Base-by-base conservation (phyloP, 345 rosid genomes). In the Tarenaya hassleriana region DNA sequence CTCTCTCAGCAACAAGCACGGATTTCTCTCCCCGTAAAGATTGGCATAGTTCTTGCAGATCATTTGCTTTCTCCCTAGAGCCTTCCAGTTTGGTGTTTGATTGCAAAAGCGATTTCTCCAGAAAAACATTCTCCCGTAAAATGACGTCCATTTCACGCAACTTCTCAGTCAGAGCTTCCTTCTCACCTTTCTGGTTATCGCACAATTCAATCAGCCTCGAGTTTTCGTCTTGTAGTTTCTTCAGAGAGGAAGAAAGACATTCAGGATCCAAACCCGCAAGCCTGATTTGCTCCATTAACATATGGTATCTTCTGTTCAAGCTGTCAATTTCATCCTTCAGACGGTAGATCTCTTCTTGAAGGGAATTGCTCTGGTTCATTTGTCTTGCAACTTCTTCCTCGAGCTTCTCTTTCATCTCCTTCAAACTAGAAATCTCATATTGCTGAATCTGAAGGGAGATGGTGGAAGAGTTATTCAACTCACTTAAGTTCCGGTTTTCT, bases 21-120 rank as follows among this genome's bases (percentile, higher is more conserved):
- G 78, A 72, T 71, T 85, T 92, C 58, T 88, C 91, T 68, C 78
- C 83, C 61, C 56, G 79, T 48, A 87, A 72, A 71, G 76, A 73
- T 45, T 76, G 82, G 45, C 73, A 69, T 21, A 87, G 75, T 51
- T 79, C 83, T 60, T 79, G 80, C 67, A 88, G 61, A 54, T 70
- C 75, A 33, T 64, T 62, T 18, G 77, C 71, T 70, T 70, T 75
- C 67, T 79, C 83, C 58, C 66, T 69, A 38, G 80, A 78, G 49
- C 83, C 86, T 52, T 79, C 84, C 39, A 92, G 68, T 59, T 78
- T 84, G 18, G 73, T 85, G 70, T 78, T 79, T 70, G 86, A 67
- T 72, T 85, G 95, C 34, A 82, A 72, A 50, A 88, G 73, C 21
- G 84, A 74, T 41, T 69, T 77, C 76, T 81, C 87, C 66, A 92